phyloP scores from a whole-genome alignment of 2,329 filamentous ascomycete genomes.

The Lachnellula willkommii region DNA sequence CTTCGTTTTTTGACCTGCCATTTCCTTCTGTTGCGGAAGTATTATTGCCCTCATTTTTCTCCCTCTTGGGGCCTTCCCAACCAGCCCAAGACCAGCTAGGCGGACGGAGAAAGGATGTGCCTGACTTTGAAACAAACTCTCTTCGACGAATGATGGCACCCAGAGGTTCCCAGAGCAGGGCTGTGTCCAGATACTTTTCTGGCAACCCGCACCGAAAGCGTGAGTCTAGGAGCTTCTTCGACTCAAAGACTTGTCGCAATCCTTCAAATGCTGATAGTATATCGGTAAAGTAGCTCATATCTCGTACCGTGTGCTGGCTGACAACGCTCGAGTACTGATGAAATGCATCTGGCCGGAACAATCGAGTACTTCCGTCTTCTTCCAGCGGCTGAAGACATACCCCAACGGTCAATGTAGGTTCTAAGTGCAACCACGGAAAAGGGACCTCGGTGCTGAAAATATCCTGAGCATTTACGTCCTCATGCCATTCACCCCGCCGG shows the following conservation, averaged over 20 bases:
- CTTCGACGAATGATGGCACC: slow-evolving; percentile 37
- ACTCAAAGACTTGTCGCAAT: slow-evolving; percentile 38
- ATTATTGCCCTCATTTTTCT: too few relatives aligned
- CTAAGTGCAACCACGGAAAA: background rate
- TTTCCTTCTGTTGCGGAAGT: too few relatives aligned
- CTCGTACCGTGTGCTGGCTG: slow-evolving; percentile 39
- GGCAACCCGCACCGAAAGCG: slow-evolving; percentile 44
- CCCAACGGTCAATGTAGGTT: background rate
- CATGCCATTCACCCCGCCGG: background rate
- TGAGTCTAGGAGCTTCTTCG: slow-evolving; percentile 33
- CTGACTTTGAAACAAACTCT: background rate
- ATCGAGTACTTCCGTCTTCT: slow-evolving; percentile 26
- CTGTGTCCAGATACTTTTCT: slow-evolving; percentile 41
- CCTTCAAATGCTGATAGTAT: slow-evolving; percentile 40
- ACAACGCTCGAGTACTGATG: slow-evolving; percentile 42
- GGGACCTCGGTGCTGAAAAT: background rate
- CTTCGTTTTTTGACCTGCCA: background rate
- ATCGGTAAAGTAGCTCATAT: slow-evolving; percentile 38
- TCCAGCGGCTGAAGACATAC: slow-evolving; percentile 37
- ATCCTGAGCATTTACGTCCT: slow-evolving; percentile 22
- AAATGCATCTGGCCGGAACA: slow-evolving; percentile 37
- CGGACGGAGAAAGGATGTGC: background rate
- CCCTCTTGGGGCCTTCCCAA: background rate
- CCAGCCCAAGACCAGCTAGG: slow-evolving; percentile 1
- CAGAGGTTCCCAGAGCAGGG: slow-evolving; percentile 41